Base-by-base conservation (phyloP, 1,284 basidiomycete genomes). In the Ceratobasidium sp. region DNA sequence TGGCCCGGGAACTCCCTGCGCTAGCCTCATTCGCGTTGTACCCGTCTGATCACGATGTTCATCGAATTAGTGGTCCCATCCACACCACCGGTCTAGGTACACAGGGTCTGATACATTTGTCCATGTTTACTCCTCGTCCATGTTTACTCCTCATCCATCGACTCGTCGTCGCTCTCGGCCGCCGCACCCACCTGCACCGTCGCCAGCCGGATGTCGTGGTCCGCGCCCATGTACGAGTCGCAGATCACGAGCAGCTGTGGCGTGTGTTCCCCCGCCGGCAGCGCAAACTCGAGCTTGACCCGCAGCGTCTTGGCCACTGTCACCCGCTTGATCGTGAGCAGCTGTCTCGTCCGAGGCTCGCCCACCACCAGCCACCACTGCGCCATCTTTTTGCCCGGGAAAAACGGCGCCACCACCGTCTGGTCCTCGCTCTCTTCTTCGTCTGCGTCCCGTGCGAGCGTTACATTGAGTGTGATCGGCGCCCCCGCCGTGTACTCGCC, bases 311-410 rank as follows among this genome's bases (percentile, higher is more conserved):
- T 90, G 79, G 88, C 90, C 77, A 98, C 89, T 0, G 97, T 98
- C 27, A 98, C 93, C 75, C 92, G 92, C 84, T 98, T 98, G 87
- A 99, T 98, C 65, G 94, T 93, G 39, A 96, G 89, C 53, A 99
- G 84, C 78, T 93, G 91, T 76, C 87, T 88, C 78, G 84, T 90
- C 80, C 82, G 86, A 74, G 83, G 89, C 81, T 98, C 94, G 37
- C 96, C 96, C 5, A 98, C 88, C 48, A 98, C 95, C 37, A 98
- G 85, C 96, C 96, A 99, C 96, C 96, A 99, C 80, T 96, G 95
- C 74, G 93, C 90, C 82, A 96, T 89, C 86, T 98, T 98, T 81
- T 91, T 91, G 74, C 84, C 84, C 0, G 97, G 96, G 85, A 94
- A 99, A 84, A 92, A 95, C 0, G 96, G 94, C 0, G 95, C 95